Percentiles rank a stretch among this genome's conserved stretches.
Evolutionary conservation across 192 early-diverging fungal genomes (phyloP).

Genomic region (Coemansia sp.): DNA sequence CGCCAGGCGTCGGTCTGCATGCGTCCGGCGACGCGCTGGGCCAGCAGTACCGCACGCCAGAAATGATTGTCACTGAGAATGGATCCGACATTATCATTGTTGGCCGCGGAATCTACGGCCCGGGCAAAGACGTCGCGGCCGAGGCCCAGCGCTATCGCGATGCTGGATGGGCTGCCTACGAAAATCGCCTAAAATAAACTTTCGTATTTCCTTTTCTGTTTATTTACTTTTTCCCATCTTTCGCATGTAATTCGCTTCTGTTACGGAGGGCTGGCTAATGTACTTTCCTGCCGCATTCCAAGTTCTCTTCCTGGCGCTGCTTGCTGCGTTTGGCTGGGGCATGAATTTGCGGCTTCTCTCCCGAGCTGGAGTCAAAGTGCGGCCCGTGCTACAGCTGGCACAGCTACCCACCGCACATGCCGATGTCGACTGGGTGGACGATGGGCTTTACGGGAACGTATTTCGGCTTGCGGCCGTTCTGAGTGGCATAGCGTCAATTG

Average conservation of each 20-base stretch:
- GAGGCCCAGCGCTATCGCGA: slow-evolving; percentile 85
- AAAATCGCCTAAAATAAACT: slow-evolving; percentile 50
- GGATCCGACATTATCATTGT: slow-evolving; percentile 98
- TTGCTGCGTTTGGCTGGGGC: slow-evolving; percentile 46
- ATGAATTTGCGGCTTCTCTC: slow-evolving; percentile 40
- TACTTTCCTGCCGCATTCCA: slow-evolving; percentile 47
- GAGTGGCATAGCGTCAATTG: slow-evolving; percentile 12
- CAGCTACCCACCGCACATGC: slow-evolving; percentile 9
- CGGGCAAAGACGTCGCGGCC: slow-evolving; percentile 61
- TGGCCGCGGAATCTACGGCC: slow-evolving; percentile 93
- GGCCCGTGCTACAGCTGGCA: slow-evolving; percentile 35
- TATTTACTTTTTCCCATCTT: neutral
- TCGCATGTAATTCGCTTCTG: neutral
- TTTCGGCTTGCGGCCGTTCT: slow-evolving; percentile 24
- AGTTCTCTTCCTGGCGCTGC: slow-evolving; percentile 35
- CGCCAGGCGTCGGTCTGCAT: slow-evolving; percentile 89
- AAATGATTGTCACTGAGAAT: slow-evolving; percentile 76
- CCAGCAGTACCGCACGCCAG: slow-evolving; percentile 93
- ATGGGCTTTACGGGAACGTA: slow-evolving; percentile 15
- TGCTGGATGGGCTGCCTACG: slow-evolving; percentile 96
- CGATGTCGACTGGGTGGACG: slow-evolving; percentile 1
- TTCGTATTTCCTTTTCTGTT: neutral
- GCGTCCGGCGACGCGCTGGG: slow-evolving; percentile 82
- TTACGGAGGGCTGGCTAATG: slow-evolving; percentile 8
- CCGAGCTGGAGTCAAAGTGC: slow-evolving; percentile 26